Evolutionary conservation across 192 early-diverging fungal genomes (phyloP), one percentile per base, ranked within the genome.

Genomic region (Dispira simplex): DNA sequence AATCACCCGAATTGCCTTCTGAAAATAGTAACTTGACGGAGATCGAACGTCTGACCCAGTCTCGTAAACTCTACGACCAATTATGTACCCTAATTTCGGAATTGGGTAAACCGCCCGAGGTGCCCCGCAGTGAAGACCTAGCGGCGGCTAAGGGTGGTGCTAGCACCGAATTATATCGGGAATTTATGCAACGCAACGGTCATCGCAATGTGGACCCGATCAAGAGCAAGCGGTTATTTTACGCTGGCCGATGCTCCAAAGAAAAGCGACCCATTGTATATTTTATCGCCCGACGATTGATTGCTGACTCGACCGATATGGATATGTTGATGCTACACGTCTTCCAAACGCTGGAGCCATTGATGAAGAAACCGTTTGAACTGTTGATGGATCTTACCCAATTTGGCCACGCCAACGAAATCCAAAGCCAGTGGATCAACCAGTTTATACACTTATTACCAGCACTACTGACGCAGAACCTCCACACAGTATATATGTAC

Each of bases 31-130:
- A 39, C 32, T 39, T 39, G 32, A 56, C 54, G 3, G 54, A 56
- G 23, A 21, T 56, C 25, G 54, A 56, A 21, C 54, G 54, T 0
- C 9, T 56, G 18, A 56, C 54, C 54, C 16, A 56, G 54, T 56
- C 54, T 9, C 54, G 54, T 25, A 56, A 56, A 21, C 54, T 21
- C 18, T 56, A 56, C 69, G 84, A 85, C 48, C 87, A 86, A 52
- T 78, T 97, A 2, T 89, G 90, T 6, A 89, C 84, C 51, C 68
- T 97, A 26, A 70, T 97, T 56, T 85, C 89, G 18, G 89, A 90
- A 64, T 76, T 97, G 11, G 94, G 93, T n/a, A 85, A 89, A 46
- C 86, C 88, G 8, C 81, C 90, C 11, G 87, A 92, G 25, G 72
- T 70, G n/a, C 64, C 20, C 74, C 76, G n/a, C 77, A 74, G 16